A percentile compares a stretch with the other conserved stretches of the same genome.
These are phyloP conservation scores for Pyrus pyrifolia DNA, from an alignment of 306 rosid genomes.

Conservation along the genomic window DNA sequence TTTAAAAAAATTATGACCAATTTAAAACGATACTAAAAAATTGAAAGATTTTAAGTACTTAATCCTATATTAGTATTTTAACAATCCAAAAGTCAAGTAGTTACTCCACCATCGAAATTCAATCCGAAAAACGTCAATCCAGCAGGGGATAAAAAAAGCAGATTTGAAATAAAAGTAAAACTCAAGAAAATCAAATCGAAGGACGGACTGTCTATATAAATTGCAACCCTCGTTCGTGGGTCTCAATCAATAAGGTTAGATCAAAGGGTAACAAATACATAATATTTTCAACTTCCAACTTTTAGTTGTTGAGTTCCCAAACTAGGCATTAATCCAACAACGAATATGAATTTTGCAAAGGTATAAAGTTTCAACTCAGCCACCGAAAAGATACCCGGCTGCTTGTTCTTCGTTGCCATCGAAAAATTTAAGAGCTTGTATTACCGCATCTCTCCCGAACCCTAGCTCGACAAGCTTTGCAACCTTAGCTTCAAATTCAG, in stretches of 20 bases:
- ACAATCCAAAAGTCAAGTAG: too few relatives aligned
- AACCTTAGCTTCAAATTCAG: slow-evolving; percentile 75
- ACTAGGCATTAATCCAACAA: background rate
- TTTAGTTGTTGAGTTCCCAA: background rate
- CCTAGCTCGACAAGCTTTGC: slow-evolving; percentile 92
- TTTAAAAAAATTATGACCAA: too few relatives aligned
- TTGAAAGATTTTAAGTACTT: too few relatives aligned
- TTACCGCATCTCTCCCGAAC: slow-evolving; percentile 73
- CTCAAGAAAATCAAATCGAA: background rate
- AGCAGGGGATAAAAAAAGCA: background rate
- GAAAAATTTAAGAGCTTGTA: slow-evolving; percentile 71
- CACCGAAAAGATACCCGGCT: slow-evolving; percentile 49
- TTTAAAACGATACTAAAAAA: too few relatives aligned
- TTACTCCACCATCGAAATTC: background rate
- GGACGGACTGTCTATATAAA: background rate
- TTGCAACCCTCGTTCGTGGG: background rate
- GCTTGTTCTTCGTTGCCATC: slow-evolving; percentile 58
- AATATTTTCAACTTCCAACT: background rate
- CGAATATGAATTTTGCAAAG: background rate
- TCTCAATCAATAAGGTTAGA: background rate
- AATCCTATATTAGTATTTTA: too few relatives aligned
- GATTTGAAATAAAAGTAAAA: background rate
- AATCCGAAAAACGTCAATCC: too few relatives aligned
- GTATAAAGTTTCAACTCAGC: slow-evolving; percentile 11
- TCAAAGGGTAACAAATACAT: slow-evolving; percentile 3